These are phyloP conservation scores for Calocera cornea DNA, from an alignment of 768 basidiomycete species.

Conservation along the genomic window DNA sequence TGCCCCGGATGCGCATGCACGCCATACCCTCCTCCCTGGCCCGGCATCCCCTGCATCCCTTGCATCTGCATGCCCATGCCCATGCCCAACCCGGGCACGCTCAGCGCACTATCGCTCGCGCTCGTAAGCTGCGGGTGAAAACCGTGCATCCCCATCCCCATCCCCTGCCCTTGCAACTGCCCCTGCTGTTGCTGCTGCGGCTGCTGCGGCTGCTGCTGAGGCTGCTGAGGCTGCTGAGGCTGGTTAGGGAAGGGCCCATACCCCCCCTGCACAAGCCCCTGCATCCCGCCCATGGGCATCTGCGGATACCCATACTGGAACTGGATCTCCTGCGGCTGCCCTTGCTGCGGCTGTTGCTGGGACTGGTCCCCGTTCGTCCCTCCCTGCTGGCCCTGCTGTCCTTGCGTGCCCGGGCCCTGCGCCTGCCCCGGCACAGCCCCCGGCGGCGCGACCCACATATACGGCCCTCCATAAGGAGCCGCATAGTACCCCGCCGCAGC, in stretches of 20 bases:
- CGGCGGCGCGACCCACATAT: not conserved
- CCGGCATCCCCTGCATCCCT: too few species aligned
- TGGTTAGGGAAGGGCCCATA: slow-evolving; percentile 12
- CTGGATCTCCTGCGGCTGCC: slow-evolving; percentile 15
- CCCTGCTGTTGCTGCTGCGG: slow-evolving; percentile 17
- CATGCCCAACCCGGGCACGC: too few species aligned
- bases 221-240: slow-evolving; percentile 7
- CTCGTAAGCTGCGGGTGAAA: too few species aligned
- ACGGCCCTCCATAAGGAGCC: not conserved
- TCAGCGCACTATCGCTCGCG: too few species aligned
- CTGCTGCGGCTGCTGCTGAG: slow-evolving; percentile 18
- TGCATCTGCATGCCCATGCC: too few species aligned
- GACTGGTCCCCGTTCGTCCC: not conserved
- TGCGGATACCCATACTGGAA: not conserved
- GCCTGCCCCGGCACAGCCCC: not conserved
- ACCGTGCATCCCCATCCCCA: too few species aligned
- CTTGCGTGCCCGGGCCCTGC: not conserved
- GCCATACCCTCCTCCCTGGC: too few species aligned
- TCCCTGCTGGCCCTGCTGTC: not conserved
- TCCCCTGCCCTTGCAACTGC: not conserved
- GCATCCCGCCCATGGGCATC: not conserved
- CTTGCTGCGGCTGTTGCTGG: slow-evolving; percentile 8
- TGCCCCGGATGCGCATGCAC: too few species aligned
- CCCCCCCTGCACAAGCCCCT: too few species aligned
- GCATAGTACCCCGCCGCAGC: not conserved